These are phyloP conservation scores for Lasiodiplodia sp. DNA, from an alignment of 2,329 filamentous ascomycete genomes.

Conservation along the genomic window DNA sequence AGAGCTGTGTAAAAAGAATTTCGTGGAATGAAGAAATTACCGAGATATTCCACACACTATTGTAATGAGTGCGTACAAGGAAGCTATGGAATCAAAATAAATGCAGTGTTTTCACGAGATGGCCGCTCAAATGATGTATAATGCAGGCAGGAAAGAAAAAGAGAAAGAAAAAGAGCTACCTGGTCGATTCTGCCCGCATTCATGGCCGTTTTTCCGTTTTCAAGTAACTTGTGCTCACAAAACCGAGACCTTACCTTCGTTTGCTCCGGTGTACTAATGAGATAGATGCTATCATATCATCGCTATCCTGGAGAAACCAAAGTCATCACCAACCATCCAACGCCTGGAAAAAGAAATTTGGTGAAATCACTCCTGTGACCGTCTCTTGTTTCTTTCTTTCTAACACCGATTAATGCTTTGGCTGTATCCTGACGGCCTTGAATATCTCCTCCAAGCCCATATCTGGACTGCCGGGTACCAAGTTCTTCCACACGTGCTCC, in stretches of 20 bases:
- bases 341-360: background rate
- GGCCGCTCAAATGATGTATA: background rate
- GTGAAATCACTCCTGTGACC: background rate
- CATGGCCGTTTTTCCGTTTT: background rate
- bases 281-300: background rate
- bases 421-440: constrained; percentile 42
- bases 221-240: background rate
- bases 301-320: background rate
- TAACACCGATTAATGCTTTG: constrained; percentile 11
- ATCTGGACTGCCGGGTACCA: constrained; percentile 69
- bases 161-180: background rate
- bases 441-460: constrained; percentile 72
- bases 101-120: background rate
- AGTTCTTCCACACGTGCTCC: constrained; percentile 72
- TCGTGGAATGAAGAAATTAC: background rate
- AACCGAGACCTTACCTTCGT: background rate
- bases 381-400: background rate
- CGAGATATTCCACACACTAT: background rate
- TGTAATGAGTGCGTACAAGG: background rate
- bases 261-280: background rate
- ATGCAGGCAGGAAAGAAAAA: background rate
- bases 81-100: background rate
- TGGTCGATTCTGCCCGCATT: constrained; percentile 9
- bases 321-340: background rate
- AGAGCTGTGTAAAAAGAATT: constrained; percentile 48